phyloP scores from a whole-genome alignment of 257 asterid species.

The Solanum piurae region DNA sequence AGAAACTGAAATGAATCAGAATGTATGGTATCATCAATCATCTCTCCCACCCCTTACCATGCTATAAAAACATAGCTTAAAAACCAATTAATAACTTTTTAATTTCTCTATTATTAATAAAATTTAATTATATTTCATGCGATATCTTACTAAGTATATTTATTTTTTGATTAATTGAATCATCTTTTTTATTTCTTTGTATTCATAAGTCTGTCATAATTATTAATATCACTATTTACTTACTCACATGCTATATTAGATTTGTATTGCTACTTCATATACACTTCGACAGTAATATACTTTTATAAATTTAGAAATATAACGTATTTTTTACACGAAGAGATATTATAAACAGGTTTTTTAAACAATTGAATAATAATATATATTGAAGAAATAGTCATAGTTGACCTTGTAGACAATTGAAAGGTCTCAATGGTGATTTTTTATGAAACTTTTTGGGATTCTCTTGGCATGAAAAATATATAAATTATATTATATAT shows the following conservation, averaged over 20 bases:
- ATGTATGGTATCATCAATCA: not conserved
- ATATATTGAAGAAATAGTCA: not conserved
- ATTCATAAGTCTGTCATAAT: not conserved
- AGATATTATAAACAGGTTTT: no score
- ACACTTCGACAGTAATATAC: not conserved
- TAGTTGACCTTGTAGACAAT: not conserved
- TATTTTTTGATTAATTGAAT: not conserved
- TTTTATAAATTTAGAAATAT: not conserved
- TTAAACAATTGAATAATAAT: not conserved
- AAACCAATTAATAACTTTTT: not conserved
- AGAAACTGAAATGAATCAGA: not conserved
- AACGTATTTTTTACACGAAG: not conserved
- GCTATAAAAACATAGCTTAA: not conserved
- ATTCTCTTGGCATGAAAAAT: constrained; percentile 27
- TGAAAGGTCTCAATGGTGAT: not conserved
- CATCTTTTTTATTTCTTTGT: not conserved
- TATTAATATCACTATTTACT: not conserved
- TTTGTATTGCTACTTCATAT: not conserved
- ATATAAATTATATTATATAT: not conserved
- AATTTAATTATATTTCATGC: no score
- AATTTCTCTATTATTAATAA: not conserved
- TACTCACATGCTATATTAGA: not conserved
- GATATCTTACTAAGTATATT: not conserved
- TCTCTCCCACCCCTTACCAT: not conserved
- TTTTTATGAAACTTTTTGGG: constrained; percentile 18